Conservation (phyloP, 2,329 filamentous ascomycete genomes). For the Sordariomycetes sp. region DNA sequence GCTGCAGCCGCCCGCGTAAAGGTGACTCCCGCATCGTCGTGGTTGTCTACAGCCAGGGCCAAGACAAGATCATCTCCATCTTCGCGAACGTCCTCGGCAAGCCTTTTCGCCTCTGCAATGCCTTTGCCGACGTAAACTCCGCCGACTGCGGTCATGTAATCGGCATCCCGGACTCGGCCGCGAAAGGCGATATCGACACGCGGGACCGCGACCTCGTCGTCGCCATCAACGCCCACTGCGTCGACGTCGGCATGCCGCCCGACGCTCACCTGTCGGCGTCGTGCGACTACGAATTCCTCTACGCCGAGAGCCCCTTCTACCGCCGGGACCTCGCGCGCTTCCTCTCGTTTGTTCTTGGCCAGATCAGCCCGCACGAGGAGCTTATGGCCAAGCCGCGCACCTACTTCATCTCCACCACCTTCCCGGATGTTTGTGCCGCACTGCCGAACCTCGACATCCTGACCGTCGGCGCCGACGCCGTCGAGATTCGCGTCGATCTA, state of each 20-base stretch:
- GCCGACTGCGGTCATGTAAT: conserved; percentile 52
- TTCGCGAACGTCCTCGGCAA: conserved; percentile 73
- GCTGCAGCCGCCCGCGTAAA: conserved; percentile 19
- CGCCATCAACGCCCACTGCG: conserved; percentile 64
- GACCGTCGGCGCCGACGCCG: conserved; percentile 74
- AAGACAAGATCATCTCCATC: conserved; percentile 60
- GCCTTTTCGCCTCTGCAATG: conserved; percentile 32
- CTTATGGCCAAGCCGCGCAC: conserved; percentile 67
- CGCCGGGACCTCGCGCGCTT: conserved; percentile 68
- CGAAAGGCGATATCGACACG: conserved; percentile 42
- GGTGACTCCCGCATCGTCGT: conserved; percentile 48
- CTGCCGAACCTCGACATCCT: conserved; percentile 77
- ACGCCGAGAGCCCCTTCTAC: conserved; percentile 58
- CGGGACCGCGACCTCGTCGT: conserved; percentile 47
- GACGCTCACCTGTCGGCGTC: conserved; percentile 49
- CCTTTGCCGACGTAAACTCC: conserved; percentile 25
- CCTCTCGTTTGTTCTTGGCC: conserved; percentile 65
- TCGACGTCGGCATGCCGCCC: conserved; percentile 57
- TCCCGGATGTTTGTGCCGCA: conserved; percentile 71
- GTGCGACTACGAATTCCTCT: conserved; percentile 81
- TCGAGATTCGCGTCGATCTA: conserved; percentile 75
- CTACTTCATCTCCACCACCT: conserved; percentile 79
- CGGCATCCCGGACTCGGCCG: conserved; percentile 45
- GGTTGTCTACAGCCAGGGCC: conserved; percentile 56
- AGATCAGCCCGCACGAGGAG: conserved; percentile 65